Evolutionary conservation across 2,329 filamentous ascomycete species (phyloP).

Genomic region (Rutstroemia sydowiana): DNA sequence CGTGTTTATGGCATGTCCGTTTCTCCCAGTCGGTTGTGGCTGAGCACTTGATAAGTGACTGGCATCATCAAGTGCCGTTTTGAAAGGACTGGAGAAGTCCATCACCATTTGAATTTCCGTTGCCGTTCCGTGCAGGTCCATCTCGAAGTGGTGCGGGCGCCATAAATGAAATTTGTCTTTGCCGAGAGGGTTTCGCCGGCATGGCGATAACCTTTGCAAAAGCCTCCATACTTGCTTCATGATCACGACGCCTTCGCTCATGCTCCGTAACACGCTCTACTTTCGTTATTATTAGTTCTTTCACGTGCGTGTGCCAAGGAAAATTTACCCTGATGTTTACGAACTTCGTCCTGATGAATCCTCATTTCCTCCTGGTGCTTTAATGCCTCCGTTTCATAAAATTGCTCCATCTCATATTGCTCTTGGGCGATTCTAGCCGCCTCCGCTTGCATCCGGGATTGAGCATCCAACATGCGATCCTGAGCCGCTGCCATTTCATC

Average conservation of each 20-base stretch:
- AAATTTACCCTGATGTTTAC: slow-evolving; percentile 22
- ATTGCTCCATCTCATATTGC: slow-evolving; percentile 29
- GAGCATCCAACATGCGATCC: slow-evolving; percentile 22
- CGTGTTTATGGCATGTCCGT: too few relatives aligned
- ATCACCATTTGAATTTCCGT: not conserved
- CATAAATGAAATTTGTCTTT: slow-evolving; percentile 23
- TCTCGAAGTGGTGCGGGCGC: slow-evolving; percentile 4
- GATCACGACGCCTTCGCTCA: slow-evolving; percentile 19
- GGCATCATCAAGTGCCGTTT: not conserved
- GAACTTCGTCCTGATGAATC: slow-evolving; percentile 26
- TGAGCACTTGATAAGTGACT: not conserved
- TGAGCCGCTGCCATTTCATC: slow-evolving; percentile 19
- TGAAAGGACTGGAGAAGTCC: not conserved
- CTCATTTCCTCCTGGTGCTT: slow-evolving; percentile 27
- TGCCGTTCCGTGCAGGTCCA: not conserved
- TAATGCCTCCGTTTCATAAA: slow-evolving; percentile 28
- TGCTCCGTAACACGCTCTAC: slow-evolving; percentile 18
- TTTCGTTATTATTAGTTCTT: not conserved
- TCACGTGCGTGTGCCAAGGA: not conserved
- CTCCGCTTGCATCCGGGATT: slow-evolving; percentile 20
- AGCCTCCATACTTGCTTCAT: slow-evolving; percentile 26
- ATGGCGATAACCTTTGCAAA: slow-evolving; percentile 30
- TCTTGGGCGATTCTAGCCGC: slow-evolving; percentile 27
- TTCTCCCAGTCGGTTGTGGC: not conserved
- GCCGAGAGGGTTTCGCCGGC: slow-evolving; percentile 23